Evolutionary conservation across 164 flowering plant genomes (phyloP).

Genomic region (Amborella trichopoda): DNA sequence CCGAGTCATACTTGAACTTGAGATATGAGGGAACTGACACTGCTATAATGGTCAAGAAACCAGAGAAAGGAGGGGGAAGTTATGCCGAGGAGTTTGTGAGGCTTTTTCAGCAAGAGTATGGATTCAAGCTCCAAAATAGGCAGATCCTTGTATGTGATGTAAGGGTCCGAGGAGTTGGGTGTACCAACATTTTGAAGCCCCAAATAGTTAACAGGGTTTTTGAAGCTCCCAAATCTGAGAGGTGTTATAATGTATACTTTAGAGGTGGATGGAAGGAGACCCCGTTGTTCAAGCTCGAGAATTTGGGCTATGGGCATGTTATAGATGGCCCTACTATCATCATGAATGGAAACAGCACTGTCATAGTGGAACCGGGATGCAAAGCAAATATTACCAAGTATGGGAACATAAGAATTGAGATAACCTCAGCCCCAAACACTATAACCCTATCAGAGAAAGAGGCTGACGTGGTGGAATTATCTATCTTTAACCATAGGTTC

Average conservation of each 20-base stretch:
- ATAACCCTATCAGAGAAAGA: slow-evolving; percentile 43
- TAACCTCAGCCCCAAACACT: slow-evolving; percentile 28
- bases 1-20: slow-evolving; percentile 67
- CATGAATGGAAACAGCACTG: slow-evolving; percentile 97
- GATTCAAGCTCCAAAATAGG: slow-evolving; percentile 75
- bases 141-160: slow-evolving; percentile 81
- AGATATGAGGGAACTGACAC: slow-evolving; percentile 98
- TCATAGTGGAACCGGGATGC: slow-evolving; percentile 82
- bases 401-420: slow-evolving; percentile 79
- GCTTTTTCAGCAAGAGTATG: slow-evolving; percentile 85
- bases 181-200: slow-evolving; percentile 77
- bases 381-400: slow-evolving; percentile 66
- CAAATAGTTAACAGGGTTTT: slow-evolving; percentile 24
- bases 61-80: slow-evolving; percentile 26
- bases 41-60: slow-evolving; percentile 85
- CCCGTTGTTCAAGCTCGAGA: slow-evolving; percentile 77
- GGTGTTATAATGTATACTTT: slow-evolving; percentile 58
- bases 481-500: slow-evolving; percentile 90
- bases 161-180: slow-evolving; percentile 87
- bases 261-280: slow-evolving; percentile 61
- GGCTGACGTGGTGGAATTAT: slow-evolving; percentile 93
- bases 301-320: slow-evolving; percentile 57
- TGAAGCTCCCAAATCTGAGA: slow-evolving; percentile 35
- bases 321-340: slow-evolving; percentile 75
- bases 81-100: slow-evolving; percentile 66